These are phyloP conservation scores for Euphorbia pulcherrima DNA, from an alignment of 345 rosid genomes.

Conservation along the genomic window DNA sequence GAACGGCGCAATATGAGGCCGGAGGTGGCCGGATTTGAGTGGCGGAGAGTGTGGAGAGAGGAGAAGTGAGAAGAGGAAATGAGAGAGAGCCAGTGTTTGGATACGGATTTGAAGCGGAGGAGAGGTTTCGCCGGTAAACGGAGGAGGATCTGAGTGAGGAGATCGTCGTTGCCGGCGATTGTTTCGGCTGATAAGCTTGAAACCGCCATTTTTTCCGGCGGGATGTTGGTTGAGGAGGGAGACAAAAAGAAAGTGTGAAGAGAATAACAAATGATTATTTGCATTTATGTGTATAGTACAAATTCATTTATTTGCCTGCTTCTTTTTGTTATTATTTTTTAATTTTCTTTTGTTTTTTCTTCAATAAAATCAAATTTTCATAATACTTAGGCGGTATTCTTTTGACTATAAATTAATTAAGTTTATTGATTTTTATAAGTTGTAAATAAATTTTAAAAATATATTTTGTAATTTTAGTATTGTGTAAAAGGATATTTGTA, in stretches of 20 bases:
- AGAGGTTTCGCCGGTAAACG: constrained; percentile 21
- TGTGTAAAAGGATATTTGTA: too few species aligned
- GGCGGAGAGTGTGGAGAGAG: neutral
- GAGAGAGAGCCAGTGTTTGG: constrained; percentile 35
- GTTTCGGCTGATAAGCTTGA: constrained; percentile 3
- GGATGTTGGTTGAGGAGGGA: neutral
- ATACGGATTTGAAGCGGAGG: constrained; percentile 26
- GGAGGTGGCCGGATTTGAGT: neutral
- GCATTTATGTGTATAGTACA: neutral
- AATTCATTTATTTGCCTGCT: neutral
- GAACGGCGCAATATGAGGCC: neutral
- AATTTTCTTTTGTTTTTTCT: too few species aligned
- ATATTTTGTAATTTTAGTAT: too few species aligned
- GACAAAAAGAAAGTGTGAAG: neutral
- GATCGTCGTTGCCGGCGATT: constrained; percentile 22
- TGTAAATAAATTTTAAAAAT: too few species aligned
- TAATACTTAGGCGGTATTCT: too few species aligned
- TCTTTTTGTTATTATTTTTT: neutral
- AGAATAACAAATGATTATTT: neutral
- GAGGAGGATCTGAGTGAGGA: constrained; percentile 28
- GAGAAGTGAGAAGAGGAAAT: constrained; percentile 23
- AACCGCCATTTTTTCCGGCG: neutral
- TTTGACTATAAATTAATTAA: too few species aligned
- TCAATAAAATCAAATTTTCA: too few species aligned
- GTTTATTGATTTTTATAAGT: too few species aligned